A percentile compares a stretch with the other conserved stretches of the same genome.
Conservation (phyloP, 2,329 filamentous ascomycete species). For the Rosellinia necatrix region DNA sequence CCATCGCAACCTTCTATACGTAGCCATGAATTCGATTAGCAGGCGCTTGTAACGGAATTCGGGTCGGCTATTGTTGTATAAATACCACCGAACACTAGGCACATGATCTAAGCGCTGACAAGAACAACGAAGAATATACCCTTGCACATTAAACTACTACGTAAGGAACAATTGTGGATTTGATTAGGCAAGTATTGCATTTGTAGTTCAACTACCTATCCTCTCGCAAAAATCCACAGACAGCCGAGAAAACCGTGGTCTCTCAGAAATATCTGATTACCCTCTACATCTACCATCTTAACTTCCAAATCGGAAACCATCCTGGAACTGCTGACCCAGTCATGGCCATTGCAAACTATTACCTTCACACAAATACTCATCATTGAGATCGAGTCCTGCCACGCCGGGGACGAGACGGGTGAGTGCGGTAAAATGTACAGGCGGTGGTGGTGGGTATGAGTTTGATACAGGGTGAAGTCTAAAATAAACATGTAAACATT, state of each 20-base stretch:
- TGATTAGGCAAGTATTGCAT: constrained; percentile 4
- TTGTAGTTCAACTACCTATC: constrained; percentile 25
- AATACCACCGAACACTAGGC: too few relatives aligned
- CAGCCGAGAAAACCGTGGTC: constrained; percentile 4
- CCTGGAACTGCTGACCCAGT: constrained; percentile 17
- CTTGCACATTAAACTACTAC: not conserved
- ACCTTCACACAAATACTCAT: constrained; percentile 20
- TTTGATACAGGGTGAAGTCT: constrained; percentile 33
- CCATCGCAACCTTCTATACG: too few relatives aligned
- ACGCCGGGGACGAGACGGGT: constrained; percentile 38
- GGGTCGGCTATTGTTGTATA: too few relatives aligned
- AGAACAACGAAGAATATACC: too few relatives aligned
- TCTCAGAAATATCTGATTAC: constrained; percentile 19
- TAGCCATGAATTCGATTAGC: too few relatives aligned
- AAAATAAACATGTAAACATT: constrained; percentile 44
- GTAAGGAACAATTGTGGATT: not conserved
- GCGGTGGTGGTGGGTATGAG: constrained; percentile 30
- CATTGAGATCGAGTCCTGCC: constrained; percentile 23
- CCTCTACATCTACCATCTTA: constrained; percentile 11
- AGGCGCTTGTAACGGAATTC: too few relatives aligned
- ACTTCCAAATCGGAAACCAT: constrained; percentile 18
- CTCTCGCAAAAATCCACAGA: constrained; percentile 7
- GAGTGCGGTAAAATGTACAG: constrained; percentile 39
- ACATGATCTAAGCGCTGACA: too few relatives aligned
- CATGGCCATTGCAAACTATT: constrained; percentile 20